phyloP scores from a whole-genome alignment of 192 early-diverging fungal genomes.

The Backusella westeae region DNA sequence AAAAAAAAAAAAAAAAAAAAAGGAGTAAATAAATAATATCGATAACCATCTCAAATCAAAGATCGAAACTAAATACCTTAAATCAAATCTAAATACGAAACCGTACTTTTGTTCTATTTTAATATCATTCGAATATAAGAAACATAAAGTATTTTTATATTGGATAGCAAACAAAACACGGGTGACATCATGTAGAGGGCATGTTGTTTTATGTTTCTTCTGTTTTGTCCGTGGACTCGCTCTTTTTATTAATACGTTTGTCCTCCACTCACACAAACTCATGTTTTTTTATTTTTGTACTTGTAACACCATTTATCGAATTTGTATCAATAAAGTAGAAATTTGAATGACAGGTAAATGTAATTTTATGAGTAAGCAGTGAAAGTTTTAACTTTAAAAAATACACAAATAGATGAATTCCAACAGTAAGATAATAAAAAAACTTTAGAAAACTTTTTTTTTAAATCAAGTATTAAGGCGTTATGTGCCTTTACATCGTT shows the following conservation, averaged over 20 bases:
- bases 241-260: not conserved
- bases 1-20: not conserved
- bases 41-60: not conserved
- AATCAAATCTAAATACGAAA: not conserved
- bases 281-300: not conserved
- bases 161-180: not conserved
- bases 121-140: not conserved
- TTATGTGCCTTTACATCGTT: not conserved
- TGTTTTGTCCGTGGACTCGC: not conserved
- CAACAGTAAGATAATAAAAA: too few species aligned
- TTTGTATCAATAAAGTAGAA: not conserved
- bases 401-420: too few species aligned
- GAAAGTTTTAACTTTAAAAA: too few species aligned
- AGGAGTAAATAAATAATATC: not conserved
- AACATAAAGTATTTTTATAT: not conserved
- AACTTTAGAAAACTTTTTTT: too few species aligned
- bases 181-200: not conserved
- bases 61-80: not conserved
- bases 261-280: not conserved
- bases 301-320: not conserved
- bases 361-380: not conserved
- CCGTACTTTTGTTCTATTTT: not conserved
- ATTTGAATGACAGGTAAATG: not conserved
- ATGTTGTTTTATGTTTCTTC: not conserved
- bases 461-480: not conserved